Percentiles rank a stretch among this genome's conserved stretches.
phyloP scores from a whole-genome alignment of 768 basidiomycete species.

The Kwoniella europaea region DNA sequence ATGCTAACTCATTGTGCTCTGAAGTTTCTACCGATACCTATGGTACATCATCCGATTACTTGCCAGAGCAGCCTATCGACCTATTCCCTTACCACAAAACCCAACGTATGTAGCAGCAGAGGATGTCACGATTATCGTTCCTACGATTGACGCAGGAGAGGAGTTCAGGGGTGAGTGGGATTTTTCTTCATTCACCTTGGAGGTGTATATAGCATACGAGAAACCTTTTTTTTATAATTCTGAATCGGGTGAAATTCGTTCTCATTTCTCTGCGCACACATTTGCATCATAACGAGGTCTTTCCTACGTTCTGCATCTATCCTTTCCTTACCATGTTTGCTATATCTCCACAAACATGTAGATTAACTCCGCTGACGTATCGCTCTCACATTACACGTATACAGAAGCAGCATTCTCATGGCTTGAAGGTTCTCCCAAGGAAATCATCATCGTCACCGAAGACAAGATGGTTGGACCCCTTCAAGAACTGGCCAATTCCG shows the following conservation, averaged over 20 bases:
- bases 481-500: constrained; percentile 83
- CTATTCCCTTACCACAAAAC: constrained; percentile 86
- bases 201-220: too few relatives aligned
- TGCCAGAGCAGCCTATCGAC: constrained; percentile 79
- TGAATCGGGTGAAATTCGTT: too few relatives aligned
- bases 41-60: constrained; percentile 86
- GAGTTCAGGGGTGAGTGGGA: constrained; percentile 70
- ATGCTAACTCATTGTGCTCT: not conserved
- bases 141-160: constrained; percentile 93
- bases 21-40: constrained; percentile 88
- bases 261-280: too few relatives aligned
- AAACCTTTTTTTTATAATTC: too few relatives aligned
- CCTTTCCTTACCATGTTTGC: not conserved
- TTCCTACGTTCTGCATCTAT: too few relatives aligned
- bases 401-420: constrained; percentile 83
- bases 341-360: not conserved
- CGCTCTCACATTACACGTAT: not conserved
- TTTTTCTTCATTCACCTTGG: too few relatives aligned
- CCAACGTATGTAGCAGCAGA: constrained; percentile 88
- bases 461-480: constrained; percentile 88
- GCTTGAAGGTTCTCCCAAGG: constrained; percentile 90
- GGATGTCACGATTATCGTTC: constrained; percentile 95
- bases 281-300: too few relatives aligned
- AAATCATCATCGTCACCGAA: constrained; percentile 76
- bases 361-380: constrained; percentile 17